Evolutionary conservation across 305 asterid species (phyloP).

Genomic region (Fraxinus albicans): DNA sequence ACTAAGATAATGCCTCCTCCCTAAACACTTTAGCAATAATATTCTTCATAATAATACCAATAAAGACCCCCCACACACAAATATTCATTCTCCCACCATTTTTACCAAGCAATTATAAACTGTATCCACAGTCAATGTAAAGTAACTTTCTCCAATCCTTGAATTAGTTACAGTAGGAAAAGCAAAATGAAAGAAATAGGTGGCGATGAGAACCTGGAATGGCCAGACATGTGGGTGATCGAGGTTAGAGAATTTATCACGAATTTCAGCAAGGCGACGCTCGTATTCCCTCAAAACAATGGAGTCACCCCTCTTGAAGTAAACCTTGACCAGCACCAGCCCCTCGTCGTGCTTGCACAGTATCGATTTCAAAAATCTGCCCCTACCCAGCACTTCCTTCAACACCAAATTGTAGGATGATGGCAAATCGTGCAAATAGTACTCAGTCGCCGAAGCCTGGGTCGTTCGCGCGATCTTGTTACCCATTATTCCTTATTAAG

Average conservation of each 20-base stretch:
- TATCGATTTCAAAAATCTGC: constrained; percentile 85
- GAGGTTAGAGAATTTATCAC: constrained; percentile 54
- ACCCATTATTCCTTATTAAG: constrained; percentile 50
- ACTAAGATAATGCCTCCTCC: not conserved
- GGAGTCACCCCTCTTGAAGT: constrained; percentile 96
- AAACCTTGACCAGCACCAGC: constrained; percentile 91
- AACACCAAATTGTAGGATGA: constrained; percentile 90
- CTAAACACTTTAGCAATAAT: not conserved
- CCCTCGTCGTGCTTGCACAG: constrained; percentile 98
- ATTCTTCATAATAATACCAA: not conserved
- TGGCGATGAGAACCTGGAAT: constrained; percentile 59
- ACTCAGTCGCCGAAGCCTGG: constrained; percentile 99
- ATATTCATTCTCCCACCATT: not conserved
- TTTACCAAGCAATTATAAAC: not conserved
- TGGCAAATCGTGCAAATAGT: constrained; percentile 94
- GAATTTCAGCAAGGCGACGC: constrained; percentile 64
- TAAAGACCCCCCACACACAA: not conserved
- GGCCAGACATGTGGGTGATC: constrained; percentile 97
- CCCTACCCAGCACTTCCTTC: constrained; percentile 88
- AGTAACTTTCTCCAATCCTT: not conserved
- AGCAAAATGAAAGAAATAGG: not conserved
- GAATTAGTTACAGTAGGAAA: not conserved
- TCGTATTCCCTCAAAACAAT: constrained; percentile 85
- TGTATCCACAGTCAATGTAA: not conserved
- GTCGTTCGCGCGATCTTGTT: constrained; percentile 96